phyloP scores from a whole-genome alignment of 768 basidiomycete species.

The Russula brevipes region DNA sequence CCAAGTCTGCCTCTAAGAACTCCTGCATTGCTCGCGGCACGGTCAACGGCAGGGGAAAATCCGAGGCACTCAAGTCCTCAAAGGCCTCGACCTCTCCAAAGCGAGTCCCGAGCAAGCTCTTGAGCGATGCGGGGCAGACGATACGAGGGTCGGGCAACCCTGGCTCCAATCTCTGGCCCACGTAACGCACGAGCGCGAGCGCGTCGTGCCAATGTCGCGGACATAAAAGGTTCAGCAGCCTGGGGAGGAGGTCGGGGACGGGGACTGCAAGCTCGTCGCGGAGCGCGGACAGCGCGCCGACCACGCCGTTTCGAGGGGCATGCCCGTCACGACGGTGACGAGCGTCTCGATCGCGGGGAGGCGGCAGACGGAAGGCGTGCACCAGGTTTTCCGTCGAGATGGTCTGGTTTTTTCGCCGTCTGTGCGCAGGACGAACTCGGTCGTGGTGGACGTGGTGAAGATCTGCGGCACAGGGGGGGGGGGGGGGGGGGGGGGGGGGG shows the following conservation, averaged over 20 bases:
- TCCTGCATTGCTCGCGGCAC: conserved; percentile 10
- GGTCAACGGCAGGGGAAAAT: conserved; percentile 10
- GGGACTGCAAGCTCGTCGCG: conserved; percentile 6
- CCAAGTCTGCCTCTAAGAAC: conserved; percentile 8
- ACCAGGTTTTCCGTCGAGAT: conserved; percentile 2
- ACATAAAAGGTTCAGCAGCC: conserved; percentile 3
- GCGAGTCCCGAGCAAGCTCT: neutral
- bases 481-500: no score
- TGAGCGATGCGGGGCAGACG: conserved; percentile 10
- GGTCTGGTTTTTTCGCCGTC: conserved; percentile 10
- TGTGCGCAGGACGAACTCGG: conserved; percentile 11
- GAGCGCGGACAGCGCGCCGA: neutral
- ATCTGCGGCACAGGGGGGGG: conserved; percentile 7
- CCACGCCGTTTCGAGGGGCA: conserved; percentile 8
- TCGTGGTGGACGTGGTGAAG: conserved; percentile 6
- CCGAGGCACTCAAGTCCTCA: conserved; percentile 1
- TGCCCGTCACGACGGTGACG: conserved; percentile 16
- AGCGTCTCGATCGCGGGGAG: conserved; percentile 10
- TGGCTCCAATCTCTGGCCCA: conserved; percentile 15
- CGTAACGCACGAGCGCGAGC: conserved; percentile 11
- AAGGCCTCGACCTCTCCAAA: conserved; percentile 11
- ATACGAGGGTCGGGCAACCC: neutral
- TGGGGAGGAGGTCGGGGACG: neutral
- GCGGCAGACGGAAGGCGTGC: conserved; percentile 6
- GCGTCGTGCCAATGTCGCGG: conserved; percentile 3